Conservation (phyloP, 305 asterid species). For the Ajuga reptans region DNA sequence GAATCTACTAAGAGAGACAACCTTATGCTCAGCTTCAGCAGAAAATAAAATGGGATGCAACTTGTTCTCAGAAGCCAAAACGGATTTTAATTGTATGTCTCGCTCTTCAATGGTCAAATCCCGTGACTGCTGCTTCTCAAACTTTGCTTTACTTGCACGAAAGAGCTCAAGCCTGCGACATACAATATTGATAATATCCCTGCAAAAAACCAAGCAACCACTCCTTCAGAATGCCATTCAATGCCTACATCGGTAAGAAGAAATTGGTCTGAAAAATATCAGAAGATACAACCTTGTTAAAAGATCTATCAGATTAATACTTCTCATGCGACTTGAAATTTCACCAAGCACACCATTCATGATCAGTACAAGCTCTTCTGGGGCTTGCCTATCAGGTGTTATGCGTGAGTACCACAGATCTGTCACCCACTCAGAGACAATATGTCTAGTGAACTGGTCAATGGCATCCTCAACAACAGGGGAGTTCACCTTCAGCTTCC, state of each 20-base stretch:
- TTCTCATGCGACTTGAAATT: slow-evolving; percentile 74
- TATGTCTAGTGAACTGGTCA: slow-evolving; percentile 74
- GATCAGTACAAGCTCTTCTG: slow-evolving; percentile 84
- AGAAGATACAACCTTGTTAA: slow-evolving; percentile 58
- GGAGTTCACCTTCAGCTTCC: slow-evolving; percentile 90
- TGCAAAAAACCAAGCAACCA: slow-evolving; percentile 36
- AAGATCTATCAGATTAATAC: slow-evolving; percentile 76
- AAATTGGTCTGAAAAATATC: slow-evolving; percentile 20
- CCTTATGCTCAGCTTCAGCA: slow-evolving; percentile 98
- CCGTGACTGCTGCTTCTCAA: slow-evolving; percentile 50
- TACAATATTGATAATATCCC: slow-evolving; percentile 63
- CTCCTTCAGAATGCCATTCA: slow-evolving; percentile 21
- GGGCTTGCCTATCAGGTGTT: slow-evolving; percentile 84
- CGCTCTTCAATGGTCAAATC: slow-evolving; percentile 56
- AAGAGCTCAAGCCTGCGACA: slow-evolving; percentile 71
- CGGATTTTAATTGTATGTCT: slow-evolving; percentile 55
- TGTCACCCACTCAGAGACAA: slow-evolving; percentile 96
- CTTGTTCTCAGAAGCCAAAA: slow-evolving; percentile 75
- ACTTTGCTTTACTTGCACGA: slow-evolving; percentile 57
- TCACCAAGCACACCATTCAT: slow-evolving; percentile 80
- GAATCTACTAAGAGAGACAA: slow-evolving; percentile 23
- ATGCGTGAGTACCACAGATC: slow-evolving; percentile 90
- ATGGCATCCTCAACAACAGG: slow-evolving; percentile 89
- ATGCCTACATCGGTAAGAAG: slow-evolving; percentile 1
- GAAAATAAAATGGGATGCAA: slow-evolving; percentile 91